These are phyloP conservation scores for Gastrodia elata DNA, from an alignment of 106 monocot species.

Conservation along the genomic window DNA sequence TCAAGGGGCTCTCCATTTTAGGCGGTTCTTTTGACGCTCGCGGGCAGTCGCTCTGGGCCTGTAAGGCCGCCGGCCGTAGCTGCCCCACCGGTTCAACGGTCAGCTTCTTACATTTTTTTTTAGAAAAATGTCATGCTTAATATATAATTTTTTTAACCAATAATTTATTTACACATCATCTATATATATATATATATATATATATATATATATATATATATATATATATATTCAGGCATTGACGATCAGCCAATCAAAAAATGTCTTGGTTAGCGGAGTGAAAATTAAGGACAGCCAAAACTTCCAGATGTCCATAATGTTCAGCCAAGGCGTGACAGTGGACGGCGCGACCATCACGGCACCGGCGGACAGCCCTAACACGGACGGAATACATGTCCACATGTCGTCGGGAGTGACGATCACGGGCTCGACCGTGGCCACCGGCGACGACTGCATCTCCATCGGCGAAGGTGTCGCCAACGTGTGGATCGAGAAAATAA, in stretches of 20 bases:
- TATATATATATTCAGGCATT: conserved; percentile 29
- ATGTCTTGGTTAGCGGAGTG: conserved; percentile 13
- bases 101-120: neutral
- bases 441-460: conserved; percentile 35
- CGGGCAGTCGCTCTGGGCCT: conserved; percentile 15
- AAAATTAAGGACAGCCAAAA: conserved; percentile 22
- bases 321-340: conserved; percentile 15
- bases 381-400: conserved; percentile 34
- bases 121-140: neutral
- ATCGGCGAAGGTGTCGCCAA: conserved; percentile 15
- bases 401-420: conserved; percentile 17
- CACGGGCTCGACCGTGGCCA: conserved; percentile 13
- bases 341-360: conserved; percentile 17
- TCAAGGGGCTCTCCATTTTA: conserved; percentile 14
- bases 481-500: conserved; percentile 21
- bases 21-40: conserved; percentile 20
- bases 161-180: neutral
- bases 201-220: no score
- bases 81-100: conserved; percentile 20
- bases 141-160: neutral
- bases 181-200: no score
- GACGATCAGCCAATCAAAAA: conserved; percentile 17
- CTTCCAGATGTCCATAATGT: conserved; percentile 20
- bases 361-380: conserved; percentile 26
- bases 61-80: conserved; percentile 14